Conservation (phyloP, 225 moss, liverwort and hornwort species). For the Sphagnum tenellum region DNA sequence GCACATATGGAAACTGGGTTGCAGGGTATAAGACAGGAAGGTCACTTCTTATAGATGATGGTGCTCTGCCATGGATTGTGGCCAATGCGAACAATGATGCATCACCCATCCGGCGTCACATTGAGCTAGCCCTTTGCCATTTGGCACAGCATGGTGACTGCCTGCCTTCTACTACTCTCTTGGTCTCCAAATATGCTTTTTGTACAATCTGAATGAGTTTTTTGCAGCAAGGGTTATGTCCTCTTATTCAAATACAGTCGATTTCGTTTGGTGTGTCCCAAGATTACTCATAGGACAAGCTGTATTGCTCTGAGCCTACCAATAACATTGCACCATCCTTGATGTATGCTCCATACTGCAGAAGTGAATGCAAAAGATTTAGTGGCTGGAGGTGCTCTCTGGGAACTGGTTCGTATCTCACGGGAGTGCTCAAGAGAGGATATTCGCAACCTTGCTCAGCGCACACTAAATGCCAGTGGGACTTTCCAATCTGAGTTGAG, state of each 20-base stretch:
- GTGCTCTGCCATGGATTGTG: slow-evolving; percentile 94
- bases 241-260: not conserved
- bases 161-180: not conserved
- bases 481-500: slow-evolving; percentile 87
- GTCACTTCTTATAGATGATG: slow-evolving; percentile 87
- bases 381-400: slow-evolving; percentile 87
- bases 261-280: not conserved
- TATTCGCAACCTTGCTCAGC: slow-evolving; percentile 85
- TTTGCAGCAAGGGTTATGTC: not conserved
- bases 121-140: slow-evolving; percentile 91
- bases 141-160: slow-evolving; percentile 77
- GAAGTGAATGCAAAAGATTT: slow-evolving; percentile 91
- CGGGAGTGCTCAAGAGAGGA: slow-evolving; percentile 91
- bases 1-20: not conserved
- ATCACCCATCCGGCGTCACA: slow-evolving; percentile 83
- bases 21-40: slow-evolving; percentile 83
- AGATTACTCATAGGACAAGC: no score
- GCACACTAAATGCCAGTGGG: slow-evolving; percentile 72
- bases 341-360: slow-evolving; percentile 15
- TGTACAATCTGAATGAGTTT: not conserved
- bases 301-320: no score
- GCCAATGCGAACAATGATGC: slow-evolving; percentile 95
- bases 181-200: not conserved
- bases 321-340: not conserved
- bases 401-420: slow-evolving; percentile 87